phyloP scores from a whole-genome alignment of 148 eudicot genomes.

The Rhododendron molle region DNA sequence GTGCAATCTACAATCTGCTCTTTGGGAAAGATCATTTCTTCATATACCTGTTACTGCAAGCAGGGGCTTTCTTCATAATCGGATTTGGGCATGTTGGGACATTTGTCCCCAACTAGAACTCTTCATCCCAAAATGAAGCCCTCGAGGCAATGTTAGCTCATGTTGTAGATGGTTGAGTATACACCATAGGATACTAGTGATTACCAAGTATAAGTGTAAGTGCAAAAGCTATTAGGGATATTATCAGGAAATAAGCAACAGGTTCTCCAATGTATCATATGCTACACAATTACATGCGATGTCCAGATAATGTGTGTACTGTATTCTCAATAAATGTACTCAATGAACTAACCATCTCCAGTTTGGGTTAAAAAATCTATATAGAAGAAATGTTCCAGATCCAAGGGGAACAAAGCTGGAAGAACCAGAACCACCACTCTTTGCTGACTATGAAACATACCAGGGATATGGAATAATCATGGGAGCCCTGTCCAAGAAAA shows the following conservation, averaged over 20 bases:
- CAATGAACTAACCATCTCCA: not conserved
- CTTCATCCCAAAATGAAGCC: not conserved
- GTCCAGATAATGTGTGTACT: not conserved
- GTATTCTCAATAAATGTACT: not conserved
- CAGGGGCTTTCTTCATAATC: constrained; percentile 35
- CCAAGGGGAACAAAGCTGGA: not conserved
- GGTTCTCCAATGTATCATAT: not conserved
- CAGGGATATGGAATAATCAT: not conserved
- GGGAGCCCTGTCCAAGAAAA: not conserved
- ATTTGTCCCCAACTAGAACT: not conserved
- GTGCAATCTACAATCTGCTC: constrained; percentile 29
- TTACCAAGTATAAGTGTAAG: not conserved
- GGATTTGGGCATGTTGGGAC: constrained; percentile 38
- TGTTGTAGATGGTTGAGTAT: not conserved
- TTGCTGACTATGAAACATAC: not conserved
- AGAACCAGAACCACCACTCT: not conserved
- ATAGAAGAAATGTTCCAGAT: not conserved
- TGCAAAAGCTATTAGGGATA: not conserved
- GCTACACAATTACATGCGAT: not conserved
- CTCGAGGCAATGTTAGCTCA: not conserved
- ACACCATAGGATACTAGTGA: not conserved
- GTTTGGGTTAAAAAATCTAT: not conserved
- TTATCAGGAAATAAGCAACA: not conserved
- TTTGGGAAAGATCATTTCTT: constrained; percentile 33
- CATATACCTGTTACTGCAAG: constrained; percentile 34